Evolutionary conservation across 441 rosid genomes (phyloP), one percentile per base, ranked within the genome.

Genomic region (Eutrema salsugineum): DNA sequence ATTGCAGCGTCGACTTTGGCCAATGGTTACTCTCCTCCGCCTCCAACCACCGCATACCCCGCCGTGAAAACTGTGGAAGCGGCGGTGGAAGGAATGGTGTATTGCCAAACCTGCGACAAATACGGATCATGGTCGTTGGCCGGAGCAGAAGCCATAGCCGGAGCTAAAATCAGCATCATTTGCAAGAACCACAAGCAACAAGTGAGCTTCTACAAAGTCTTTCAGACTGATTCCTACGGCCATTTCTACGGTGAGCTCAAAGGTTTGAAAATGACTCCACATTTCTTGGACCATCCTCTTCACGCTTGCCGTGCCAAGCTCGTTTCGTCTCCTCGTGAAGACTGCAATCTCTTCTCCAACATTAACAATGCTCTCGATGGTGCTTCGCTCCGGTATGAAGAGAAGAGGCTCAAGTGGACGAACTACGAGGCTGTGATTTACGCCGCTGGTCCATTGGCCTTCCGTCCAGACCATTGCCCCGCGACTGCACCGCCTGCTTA

Each of bases 391-490:
- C 79, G 84, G 1, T 94, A 72, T 19, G 85, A 88, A 42, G 84
- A 78, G 71, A 91, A 90, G 85, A 80, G 71, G 24, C n/a, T 87
- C 46, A 22, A 63, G 36, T 82, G 88, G 66, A 73, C 63, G 2
- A 68, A 63, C 53, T 86, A 85, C 5, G 84, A 86, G 58, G 94
- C 83, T 20, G 88, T 85, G 47, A 11, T 93, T 68, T 91, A 88
- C 50, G 84, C 97, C 40, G 88, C 97, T 4, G 97, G 95, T 16
- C 99, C 97, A 19, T 66, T 91, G 84, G 97, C 97, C 72, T 94
- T 94, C 82, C 92, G 91, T 32, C 94, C 92, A 22, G 64, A 79
- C 51, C 73, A 83, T 2, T 91, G 99, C 80, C 78, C 83, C 65
- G 75, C 86, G 11, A 53, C 75, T 71, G 56, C 81, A 62, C 81